Conservation (phyloP, 306 rosid species). For the Gastrolobium bilobum region DNA sequence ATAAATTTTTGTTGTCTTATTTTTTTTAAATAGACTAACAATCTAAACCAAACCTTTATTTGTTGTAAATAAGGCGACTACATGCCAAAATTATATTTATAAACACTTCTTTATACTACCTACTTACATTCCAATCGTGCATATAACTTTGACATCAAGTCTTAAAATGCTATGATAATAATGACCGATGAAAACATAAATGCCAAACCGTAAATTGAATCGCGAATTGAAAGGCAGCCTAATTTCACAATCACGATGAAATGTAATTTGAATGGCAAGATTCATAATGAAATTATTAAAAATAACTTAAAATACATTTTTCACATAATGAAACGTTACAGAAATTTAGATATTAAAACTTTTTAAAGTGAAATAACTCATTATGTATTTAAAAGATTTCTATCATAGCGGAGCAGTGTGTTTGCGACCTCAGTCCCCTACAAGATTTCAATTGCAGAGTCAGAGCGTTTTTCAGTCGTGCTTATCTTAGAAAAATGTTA, state of each 20-base stretch:
- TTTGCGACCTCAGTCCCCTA: too few relatives aligned
- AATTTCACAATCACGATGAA: neutral
- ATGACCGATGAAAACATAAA: slow-evolving; percentile 17
- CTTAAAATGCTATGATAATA: slow-evolving; percentile 8
- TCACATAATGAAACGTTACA: neutral
- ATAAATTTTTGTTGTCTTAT: too few relatives aligned
- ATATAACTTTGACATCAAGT: neutral
- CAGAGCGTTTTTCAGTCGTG: too few relatives aligned
- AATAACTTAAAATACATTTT: neutral
- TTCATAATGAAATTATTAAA: slow-evolving; percentile 28
- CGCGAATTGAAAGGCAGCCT: neutral
- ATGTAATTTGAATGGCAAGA: neutral
- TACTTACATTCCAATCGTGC: neutral
- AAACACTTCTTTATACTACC: too few relatives aligned
- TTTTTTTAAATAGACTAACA: too few relatives aligned
- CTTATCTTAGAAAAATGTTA: too few relatives aligned
- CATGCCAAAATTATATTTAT: too few relatives aligned
- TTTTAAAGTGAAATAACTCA: neutral
- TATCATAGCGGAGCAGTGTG: too few relatives aligned
- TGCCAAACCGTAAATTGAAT: too few relatives aligned
- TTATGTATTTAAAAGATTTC: neutral
- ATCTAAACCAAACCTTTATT: too few relatives aligned
- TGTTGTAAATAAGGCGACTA: too few relatives aligned
- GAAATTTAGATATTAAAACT: neutral
- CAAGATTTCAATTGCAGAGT: too few relatives aligned